A percentile compares a stretch with the other conserved stretches of the same genome.
phyloP scores from a whole-genome alignment of 148 eudicot genomes.

The Tetragonia tetragonoides region DNA sequence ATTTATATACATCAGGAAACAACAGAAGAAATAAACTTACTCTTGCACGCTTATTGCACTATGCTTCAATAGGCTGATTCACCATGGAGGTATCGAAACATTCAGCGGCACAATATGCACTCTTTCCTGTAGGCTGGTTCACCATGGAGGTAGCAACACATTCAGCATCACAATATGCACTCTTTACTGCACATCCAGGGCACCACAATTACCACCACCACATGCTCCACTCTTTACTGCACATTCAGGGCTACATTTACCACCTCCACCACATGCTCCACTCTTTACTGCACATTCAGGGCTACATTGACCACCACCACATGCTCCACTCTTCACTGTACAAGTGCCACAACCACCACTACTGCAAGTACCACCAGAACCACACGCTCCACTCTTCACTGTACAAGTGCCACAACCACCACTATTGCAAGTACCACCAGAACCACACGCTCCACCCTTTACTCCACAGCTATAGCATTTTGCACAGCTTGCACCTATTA shows the following conservation, averaged over 20 bases:
- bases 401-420: too few species aligned
- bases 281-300: too few species aligned
- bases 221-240: conserved; percentile 25
- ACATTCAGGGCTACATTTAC: conserved; percentile 18
- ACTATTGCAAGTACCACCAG: background rate
- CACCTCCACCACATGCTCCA: conserved; percentile 20
- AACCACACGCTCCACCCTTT: background rate
- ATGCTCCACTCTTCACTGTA: too few species aligned
- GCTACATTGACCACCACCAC: too few species aligned
- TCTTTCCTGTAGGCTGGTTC: background rate
- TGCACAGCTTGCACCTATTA: too few species aligned
- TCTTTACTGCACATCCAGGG: conserved; percentile 3
- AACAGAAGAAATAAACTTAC: background rate
- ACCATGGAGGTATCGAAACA: background rate
- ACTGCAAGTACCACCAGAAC: background rate
- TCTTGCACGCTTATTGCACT: background rate
- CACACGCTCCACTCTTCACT: background rate
- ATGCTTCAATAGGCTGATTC: conserved; percentile 19
- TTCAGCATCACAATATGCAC: conserved; percentile 23
- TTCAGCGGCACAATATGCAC: conserved; percentile 1
- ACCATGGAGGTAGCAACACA: background rate
- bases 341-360: too few species aligned
- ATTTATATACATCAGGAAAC: background rate
- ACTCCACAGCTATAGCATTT: too few species aligned
- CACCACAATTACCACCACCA: conserved; percentile 38